phyloP scores from a whole-genome alignment of 164 flowering plant genomes.

The Sedum album region DNA sequence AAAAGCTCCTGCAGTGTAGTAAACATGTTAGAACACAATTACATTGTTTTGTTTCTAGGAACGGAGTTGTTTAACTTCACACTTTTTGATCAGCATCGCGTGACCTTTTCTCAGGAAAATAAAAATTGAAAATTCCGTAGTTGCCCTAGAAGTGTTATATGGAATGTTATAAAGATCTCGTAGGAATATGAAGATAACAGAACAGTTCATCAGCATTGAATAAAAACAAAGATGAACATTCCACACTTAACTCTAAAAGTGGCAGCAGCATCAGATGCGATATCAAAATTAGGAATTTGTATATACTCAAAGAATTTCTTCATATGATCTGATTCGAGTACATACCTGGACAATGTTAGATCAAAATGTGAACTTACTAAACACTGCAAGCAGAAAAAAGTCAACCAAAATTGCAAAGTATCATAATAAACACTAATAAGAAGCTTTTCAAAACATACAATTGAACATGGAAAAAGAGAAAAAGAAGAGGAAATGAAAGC shows the following conservation, averaged over 20 bases:
- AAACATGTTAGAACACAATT: neutral
- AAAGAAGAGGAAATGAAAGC: neutral
- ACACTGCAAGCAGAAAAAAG: neutral
- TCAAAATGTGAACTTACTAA: neutral
- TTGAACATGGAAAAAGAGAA: no score
- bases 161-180: no score
- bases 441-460: no score
- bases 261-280: conserved; percentile 90
- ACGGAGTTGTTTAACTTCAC: no score
- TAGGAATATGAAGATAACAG: no score
- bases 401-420: neutral
- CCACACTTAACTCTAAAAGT: conserved; percentile 59
- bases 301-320: conserved; percentile 83
- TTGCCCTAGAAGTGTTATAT: no score
- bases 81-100: neutral
- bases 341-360: conserved; percentile 48
- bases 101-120: neutral
- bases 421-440: neutral
- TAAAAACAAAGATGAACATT: neutral
- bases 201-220: neutral
- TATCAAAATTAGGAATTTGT: conserved; percentile 87
- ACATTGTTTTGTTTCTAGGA: no score
- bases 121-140: neutral
- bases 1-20: conserved; percentile 63
- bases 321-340: conserved; percentile 73